Base-by-base conservation (phyloP, 1,139 yeast genomes). In the Kodamaea fungicola region DNA sequence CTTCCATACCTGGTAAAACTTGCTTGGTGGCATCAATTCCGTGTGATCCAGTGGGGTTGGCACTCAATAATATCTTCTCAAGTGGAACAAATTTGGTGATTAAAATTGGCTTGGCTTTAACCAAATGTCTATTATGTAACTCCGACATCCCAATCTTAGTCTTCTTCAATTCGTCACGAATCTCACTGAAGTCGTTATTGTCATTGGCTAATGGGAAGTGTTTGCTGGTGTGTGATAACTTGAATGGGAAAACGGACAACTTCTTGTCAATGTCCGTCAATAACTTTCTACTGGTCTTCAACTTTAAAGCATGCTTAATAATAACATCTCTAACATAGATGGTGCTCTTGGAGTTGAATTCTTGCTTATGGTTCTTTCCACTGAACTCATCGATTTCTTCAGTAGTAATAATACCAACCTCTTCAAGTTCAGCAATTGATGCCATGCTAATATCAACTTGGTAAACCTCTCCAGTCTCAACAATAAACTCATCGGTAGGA, bases 221-320 rank as follows among this genome's bases (percentile, higher is more conserved):
- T 19, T 71, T 67, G 10, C 84, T 71, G 36, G 83, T 64, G 58
- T 83, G 81, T 35, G 84, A 67, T 46, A 90, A 71, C 63, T 89
- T 90, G 72, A 92, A 88, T 40, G 98, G 97, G 62, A 77, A 92
- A 29, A 92, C 97, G 16, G 96, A 86, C 52, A 82, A 77, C 31
- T 70, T 61, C 47, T 77, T 78, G 59, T 88, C 96, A 44, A 88
- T 76, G 45, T 76, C 77, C 31, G 80, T 72, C 49, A 90, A 70
- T 40, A 90, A 71, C 44, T 74, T 75, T 61, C 96, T 79, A 4
- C 96, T 74, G 21, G 88, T 73, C 56, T 78, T 82, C 52, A 90
- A 70, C 56, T 83, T 87, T 55, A 90, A 75, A 42, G 79, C 83
- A 59, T 90, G 88, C 40, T 74, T 72, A 42, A 84, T 77, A 19